Base-by-base conservation (phyloP, 352 stramenopile genomes). In the Globisporangium megalacanthum region DNA sequence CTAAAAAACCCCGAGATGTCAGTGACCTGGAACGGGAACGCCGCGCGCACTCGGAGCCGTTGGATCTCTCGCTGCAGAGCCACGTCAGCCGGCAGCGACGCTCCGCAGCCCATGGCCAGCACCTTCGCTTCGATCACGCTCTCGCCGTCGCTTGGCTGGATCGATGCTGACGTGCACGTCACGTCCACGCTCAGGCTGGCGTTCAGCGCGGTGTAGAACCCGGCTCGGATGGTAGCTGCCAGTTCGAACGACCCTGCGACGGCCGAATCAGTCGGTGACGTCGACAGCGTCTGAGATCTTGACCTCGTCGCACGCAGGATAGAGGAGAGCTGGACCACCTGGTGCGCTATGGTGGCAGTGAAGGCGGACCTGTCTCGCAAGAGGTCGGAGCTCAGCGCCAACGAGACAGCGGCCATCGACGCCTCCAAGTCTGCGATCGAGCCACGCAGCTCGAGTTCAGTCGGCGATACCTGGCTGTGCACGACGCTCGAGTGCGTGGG, bases 401-500 rank as follows among this genome's bases (percentile, higher is more conserved):
- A 35, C 47, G 58, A 51, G 44, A 59, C 31, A 19, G 45, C 37
- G 0, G 58, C 47, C 45, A 64, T 49, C 5, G 58, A 54, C 6
- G 45, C 39, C 10, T 50, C n/a, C 10, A 60, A 60, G 6, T 56
- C 53, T 10, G 35, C 2, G 45, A 64, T 52, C 4, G 51, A 46
- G 36, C 52, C 46, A 9, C 58, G 58, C 58, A 60, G 56, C 25
- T 54, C 52, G n/a, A 64, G 25, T n/a, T 49, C 39, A 11, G 52
- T 51, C 4, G 6, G n/a, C 3, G 7, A 25, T 6, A 35, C 9
- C 37, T 64, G 52, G 17, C 45, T 46, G 41, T 54, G 37, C 8
- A 64, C 33, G 36, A 60, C 58, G 9, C 31, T 52, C 15, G 52
- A 20, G 6, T 52, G 31, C 10, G n/a, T 25, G 22, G 51, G 45